Evolutionary conservation across 2,329 filamentous ascomycete species (phyloP).

Genomic region (Ceratocystis destructans): DNA sequence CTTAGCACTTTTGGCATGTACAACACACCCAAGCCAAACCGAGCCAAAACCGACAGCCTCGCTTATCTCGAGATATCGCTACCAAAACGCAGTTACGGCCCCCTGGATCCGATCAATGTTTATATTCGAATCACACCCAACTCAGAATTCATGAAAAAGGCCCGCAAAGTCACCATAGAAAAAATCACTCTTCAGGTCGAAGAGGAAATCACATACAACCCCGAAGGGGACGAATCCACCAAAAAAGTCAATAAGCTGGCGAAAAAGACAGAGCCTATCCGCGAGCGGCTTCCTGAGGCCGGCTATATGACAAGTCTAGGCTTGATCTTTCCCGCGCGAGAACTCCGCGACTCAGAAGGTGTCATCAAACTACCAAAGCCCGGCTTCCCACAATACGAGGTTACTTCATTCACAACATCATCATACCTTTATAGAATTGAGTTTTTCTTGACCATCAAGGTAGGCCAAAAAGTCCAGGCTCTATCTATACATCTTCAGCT

Average conservation of each 20-base stretch:
- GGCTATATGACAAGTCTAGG: slow-evolving; percentile 90
- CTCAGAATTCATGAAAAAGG: slow-evolving; percentile 79
- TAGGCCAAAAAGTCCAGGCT: slow-evolving; percentile 29
- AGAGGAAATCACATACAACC: slow-evolving; percentile 97
- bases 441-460: slow-evolving; percentile 90
- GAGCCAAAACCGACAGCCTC: slow-evolving; percentile 75
- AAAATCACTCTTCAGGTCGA: slow-evolving; percentile 90
- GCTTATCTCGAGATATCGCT: slow-evolving; percentile 85
- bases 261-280: slow-evolving; percentile 68
- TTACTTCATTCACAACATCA: slow-evolving; percentile 83
- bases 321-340: slow-evolving; percentile 78
- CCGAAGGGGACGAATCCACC: slow-evolving; percentile 87
- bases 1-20: slow-evolving; percentile 99
- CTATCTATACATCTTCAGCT: slow-evolving; percentile 16
- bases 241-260: slow-evolving; percentile 79
- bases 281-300: slow-evolving; percentile 73
- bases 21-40: slow-evolving; percentile 81
- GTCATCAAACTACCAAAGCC: slow-evolving; percentile 73
- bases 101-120: slow-evolving; percentile 85
- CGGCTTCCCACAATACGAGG: slow-evolving; percentile 77
- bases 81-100: slow-evolving; percentile 92
- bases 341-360: slow-evolving; percentile 73
- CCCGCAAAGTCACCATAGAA: slow-evolving; percentile 80
- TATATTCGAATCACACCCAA: slow-evolving; percentile 93
- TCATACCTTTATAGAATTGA: slow-evolving; percentile 96